Evolutionary conservation across 441 rosid genomes (phyloP).

Genomic region (Erysimum cheiri): DNA sequence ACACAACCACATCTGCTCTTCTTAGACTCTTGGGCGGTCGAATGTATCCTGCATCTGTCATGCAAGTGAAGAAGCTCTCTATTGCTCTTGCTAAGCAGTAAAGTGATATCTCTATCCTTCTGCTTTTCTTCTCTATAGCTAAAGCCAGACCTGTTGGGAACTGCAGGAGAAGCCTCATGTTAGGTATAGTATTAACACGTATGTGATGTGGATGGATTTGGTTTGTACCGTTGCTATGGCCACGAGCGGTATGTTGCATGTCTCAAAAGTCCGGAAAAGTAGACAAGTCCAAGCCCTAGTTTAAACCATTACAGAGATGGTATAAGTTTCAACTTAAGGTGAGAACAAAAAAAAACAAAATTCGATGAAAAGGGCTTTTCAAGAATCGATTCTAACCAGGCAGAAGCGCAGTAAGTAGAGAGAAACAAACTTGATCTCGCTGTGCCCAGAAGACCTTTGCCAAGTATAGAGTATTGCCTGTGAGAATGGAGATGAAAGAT

Average conservation of each 20-base stretch:
- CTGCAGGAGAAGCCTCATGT: conserved; percentile 46
- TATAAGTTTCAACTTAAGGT: conserved; percentile 2
- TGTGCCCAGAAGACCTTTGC: conserved; percentile 83
- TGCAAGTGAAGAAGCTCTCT: conserved; percentile 87
- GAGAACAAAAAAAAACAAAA: neutral
- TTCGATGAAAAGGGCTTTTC: conserved; percentile 3
- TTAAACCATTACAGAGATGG: neutral
- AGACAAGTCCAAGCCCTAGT: conserved; percentile 88
- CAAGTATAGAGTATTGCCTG: conserved; percentile 76
- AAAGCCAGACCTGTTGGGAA: conserved; percentile 86
- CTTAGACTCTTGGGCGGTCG: conserved; percentile 60
- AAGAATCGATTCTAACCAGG: conserved; percentile 64
- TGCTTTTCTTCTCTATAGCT: conserved; percentile 93
- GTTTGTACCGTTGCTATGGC: conserved; percentile 73
- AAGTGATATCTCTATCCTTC: conserved; percentile 89
- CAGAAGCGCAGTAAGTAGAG: conserved; percentile 85
- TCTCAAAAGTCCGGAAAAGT: conserved; percentile 74
- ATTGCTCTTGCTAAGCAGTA: conserved; percentile 92
- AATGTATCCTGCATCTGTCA: conserved; percentile 71
- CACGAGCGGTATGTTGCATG: conserved; percentile 74
- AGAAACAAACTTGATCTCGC: conserved; percentile 96
- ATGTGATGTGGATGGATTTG: conserved; percentile 6
- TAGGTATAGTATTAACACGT: neutral
- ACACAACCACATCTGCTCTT: conserved; percentile 85
- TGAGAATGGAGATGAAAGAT: conserved; percentile 22